phyloP scores from a whole-genome alignment of 345 rosid genomes.

The Sisymbrium altissimum region DNA sequence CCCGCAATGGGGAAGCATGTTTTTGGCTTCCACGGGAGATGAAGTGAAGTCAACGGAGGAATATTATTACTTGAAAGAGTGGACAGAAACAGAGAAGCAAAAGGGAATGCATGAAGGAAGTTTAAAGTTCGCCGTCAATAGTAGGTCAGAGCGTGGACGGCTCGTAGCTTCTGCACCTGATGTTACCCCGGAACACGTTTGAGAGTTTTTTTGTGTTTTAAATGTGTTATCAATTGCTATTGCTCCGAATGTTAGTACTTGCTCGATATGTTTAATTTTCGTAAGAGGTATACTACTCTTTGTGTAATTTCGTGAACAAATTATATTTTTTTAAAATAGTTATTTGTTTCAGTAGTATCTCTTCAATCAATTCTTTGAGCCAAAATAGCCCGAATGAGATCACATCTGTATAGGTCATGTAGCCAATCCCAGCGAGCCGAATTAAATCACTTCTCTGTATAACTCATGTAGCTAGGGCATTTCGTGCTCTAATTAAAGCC shows the following conservation, averaged over 20 bases:
- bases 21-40: constrained; percentile 50
- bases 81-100: constrained; percentile 63
- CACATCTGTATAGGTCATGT: background rate
- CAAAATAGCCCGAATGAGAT: background rate
- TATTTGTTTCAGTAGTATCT: background rate
- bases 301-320: background rate
- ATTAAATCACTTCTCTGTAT: background rate
- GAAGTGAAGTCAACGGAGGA: constrained; percentile 54
- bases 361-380: background rate
- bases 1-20: constrained; percentile 91
- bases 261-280: background rate
- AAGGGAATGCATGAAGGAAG: constrained; percentile 64
- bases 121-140: constrained; percentile 67
- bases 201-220: constrained; percentile 5
- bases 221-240: constrained; percentile 12
- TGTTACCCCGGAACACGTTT: constrained; percentile 48
- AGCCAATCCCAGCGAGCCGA: too few species aligned
- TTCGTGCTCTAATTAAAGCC: background rate
- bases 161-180: constrained; percentile 39
- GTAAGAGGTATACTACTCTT: background rate
- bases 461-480: background rate
- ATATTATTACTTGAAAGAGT: constrained; percentile 57
- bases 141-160: constrained; percentile 73
- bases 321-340: background rate
- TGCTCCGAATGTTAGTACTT: background rate